Base-by-base conservation (phyloP, 306 rosid genomes). In the Lathyrus oleraceus region DNA sequence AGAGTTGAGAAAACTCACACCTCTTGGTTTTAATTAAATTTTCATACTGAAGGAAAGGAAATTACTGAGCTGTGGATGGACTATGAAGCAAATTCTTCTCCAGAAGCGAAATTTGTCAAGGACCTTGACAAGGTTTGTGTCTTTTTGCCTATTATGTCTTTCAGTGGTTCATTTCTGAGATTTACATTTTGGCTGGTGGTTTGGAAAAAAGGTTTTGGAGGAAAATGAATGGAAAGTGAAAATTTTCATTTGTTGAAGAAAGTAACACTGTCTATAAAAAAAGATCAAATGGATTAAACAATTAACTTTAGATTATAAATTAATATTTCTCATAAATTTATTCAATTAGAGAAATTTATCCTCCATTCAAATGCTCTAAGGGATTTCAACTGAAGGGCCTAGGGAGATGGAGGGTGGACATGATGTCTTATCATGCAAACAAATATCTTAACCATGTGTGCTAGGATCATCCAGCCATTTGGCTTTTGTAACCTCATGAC, bases 41-140 rank as follows among this genome's bases (percentile, higher is more conserved):
- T 72, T 27, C 9, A 25, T 59, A 45, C 16, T 83, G 74, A 81
- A 94, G 98, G 96, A 17, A 70, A 81, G 80, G 98, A 94, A 82
- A 69, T 94, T 39, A 77, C 85, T 70, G 92, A 88, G 25, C 64
- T 94, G 72, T 94, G 98, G 98, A 72, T 60, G 88, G 98, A 94
- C 30, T 94, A 90, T 56, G 98, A 88, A 77, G 76, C 79, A 60
- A 88, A 86, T 75, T 84, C 89, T 72, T 85, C 98, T 6, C 84
- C 79, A 44, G 97, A 90, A 87, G 96, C 98, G 61, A 83, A 90
- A 88, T 78, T 90, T 73, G 97, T 93, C 36, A 88, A 90, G 85
- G 97, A 94, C 81, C 87, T 94, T 62, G 97, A 94, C 54, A 94
- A 94, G 85, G 96, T 90, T 77, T 44, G 64, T 57, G 60, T 17